Evolutionary conservation across 2,329 filamentous ascomycete genomes (phyloP).

Genomic region (Sclerotinia subarctica): DNA sequence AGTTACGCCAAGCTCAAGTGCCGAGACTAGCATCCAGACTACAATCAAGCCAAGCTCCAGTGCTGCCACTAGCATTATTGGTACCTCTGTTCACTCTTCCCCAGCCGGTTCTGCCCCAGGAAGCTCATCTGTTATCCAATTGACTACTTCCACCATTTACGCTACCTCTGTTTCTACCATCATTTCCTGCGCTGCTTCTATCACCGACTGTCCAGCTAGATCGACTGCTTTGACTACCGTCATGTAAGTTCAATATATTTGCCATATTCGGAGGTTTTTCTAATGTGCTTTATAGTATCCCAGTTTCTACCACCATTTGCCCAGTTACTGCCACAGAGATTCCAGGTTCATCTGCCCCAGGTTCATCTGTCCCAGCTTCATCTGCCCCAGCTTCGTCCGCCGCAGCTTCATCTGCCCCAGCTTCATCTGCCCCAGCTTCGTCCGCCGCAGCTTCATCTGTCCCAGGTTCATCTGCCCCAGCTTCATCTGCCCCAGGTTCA

Average conservation of each 20-base stretch:
- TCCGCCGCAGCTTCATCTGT: neutral
- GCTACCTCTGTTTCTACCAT: constrained; percentile 50
- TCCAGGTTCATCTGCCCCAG: neutral
- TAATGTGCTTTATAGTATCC: constrained; percentile 30
- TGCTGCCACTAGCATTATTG: neutral
- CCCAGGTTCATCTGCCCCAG: neutral
- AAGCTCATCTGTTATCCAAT: constrained; percentile 4
- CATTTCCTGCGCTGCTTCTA: constrained; percentile 47
- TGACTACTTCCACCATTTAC: constrained; percentile 47
- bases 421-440: too few species aligned
- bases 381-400: too few species aligned
- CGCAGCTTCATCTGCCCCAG: too few species aligned
- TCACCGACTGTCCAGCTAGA: constrained; percentile 51
- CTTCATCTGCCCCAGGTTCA: neutral
- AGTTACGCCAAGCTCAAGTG: constrained; percentile 6
- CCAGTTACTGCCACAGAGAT: constrained; percentile 25
- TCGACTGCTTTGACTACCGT: constrained; percentile 42
- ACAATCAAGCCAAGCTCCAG: neutral
- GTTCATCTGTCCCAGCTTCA: neutral
- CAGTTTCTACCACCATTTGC: constrained; percentile 45
- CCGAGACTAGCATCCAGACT: neutral
- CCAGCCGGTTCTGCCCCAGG: neutral
- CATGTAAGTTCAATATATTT: constrained; percentile 24
- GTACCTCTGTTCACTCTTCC: neutral
- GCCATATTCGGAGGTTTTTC: neutral